Conservation (phyloP, 208 protist genomes). For the Crithidia thermophila region DNA sequence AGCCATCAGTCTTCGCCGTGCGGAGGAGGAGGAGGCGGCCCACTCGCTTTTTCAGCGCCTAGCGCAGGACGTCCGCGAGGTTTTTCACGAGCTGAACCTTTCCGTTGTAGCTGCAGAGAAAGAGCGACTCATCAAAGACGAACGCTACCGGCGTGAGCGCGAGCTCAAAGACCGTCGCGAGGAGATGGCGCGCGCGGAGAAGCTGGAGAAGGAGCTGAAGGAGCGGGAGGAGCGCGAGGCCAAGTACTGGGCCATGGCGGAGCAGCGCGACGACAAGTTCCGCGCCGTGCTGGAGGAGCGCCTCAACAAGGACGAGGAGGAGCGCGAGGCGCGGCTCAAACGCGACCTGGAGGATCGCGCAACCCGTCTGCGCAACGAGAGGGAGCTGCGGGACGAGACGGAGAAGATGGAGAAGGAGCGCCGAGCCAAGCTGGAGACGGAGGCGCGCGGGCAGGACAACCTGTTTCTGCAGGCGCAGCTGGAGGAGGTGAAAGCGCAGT, state of each 20-base stretch:
- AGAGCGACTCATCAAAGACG: conserved; percentile 91
- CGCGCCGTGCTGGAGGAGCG: conserved; percentile 54
- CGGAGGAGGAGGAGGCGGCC: conserved; percentile 84
- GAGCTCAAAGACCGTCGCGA: conserved; percentile 75
- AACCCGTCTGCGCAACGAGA: conserved; percentile 63
- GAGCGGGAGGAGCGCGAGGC: conserved; percentile 79
- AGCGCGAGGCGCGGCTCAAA: conserved; percentile 76
- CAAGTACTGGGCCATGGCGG: conserved; percentile 68
- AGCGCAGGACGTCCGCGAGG: conserved; percentile 87
- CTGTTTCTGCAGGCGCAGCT: conserved; percentile 63
- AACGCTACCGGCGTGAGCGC: conserved; percentile 87
- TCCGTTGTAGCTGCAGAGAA: conserved; percentile 90
- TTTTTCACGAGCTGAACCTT: conserved; percentile 92
- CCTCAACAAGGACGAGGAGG: conserved; percentile 68
- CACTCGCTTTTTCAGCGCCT: conserved; percentile 84
- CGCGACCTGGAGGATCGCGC: conserved; percentile 84
- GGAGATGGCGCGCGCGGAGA: conserved; percentile 61
- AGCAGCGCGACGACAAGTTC: conserved; percentile 76
- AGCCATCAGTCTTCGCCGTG: conserved; percentile 55
- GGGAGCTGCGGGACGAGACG: conserved; percentile 67
- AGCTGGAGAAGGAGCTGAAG: conserved; percentile 67
- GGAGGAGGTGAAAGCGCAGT: conserved; percentile 68
- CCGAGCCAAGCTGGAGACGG: conserved; percentile 50
- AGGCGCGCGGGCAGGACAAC: conserved; percentile 62
- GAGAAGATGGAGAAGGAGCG: conserved; percentile 77